phyloP scores from a whole-genome alignment of 164 flowering plant species.

The Stephania japonica region DNA sequence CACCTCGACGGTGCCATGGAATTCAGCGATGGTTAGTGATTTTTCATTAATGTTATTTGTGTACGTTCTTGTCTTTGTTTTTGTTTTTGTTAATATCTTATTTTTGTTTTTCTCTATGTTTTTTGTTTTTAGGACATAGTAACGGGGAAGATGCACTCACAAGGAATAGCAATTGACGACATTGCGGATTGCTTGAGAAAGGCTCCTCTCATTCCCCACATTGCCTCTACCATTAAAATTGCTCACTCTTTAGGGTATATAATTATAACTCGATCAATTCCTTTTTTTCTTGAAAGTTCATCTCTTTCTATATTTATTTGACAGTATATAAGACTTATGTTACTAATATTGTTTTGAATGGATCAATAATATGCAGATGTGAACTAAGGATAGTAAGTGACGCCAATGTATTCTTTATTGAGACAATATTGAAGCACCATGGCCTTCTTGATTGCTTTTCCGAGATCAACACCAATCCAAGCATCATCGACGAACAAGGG shows the following conservation, averaged over 20 bases:
- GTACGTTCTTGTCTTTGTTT: background rate
- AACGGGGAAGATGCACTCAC: constrained; percentile 28
- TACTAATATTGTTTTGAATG: background rate
- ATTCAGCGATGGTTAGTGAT: constrained; percentile 56
- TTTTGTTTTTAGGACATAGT: constrained; percentile 23
- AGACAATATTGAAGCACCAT: no score
- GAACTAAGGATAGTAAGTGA: constrained; percentile 78
- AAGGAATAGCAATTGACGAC: constrained; percentile 39
- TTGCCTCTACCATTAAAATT: constrained; percentile 45
- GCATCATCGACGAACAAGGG: constrained; percentile 45
- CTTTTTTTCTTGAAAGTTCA: background rate
- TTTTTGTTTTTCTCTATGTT: background rate
- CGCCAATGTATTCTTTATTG: constrained; percentile 70
- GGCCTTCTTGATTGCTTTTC: constrained; percentile 60
- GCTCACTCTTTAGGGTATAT: constrained; percentile 57
- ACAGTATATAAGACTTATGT: background rate
- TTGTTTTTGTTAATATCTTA: background rate
- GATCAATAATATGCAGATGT: constrained; percentile 37
- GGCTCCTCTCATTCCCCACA: constrained; percentile 40
- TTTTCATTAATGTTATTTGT: background rate
- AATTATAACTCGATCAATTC: background rate
- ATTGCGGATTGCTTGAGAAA: constrained; percentile 47
- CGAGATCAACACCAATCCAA: constrained; percentile 60
- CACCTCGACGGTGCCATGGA: constrained; percentile 64
- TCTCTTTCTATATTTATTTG: background rate